Percentiles rank a stretch among this genome's conserved stretches.
These are phyloP conservation scores for Lactarius pseudohatsudake DNA, from an alignment of 768 basidiomycete species.

Conservation along the genomic window DNA sequence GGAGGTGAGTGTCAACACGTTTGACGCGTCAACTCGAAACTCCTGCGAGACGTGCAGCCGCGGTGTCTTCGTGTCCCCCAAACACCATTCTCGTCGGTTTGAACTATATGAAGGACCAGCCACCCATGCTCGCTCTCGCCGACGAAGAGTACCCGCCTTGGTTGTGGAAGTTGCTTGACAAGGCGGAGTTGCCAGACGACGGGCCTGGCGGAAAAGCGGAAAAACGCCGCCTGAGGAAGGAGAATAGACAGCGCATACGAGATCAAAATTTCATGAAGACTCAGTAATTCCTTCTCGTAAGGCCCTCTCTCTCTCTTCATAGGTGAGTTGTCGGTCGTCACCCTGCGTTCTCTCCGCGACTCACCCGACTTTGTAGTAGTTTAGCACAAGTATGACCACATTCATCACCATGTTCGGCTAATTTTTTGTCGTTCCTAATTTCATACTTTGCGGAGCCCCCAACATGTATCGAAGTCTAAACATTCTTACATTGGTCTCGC, in stretches of 20 bases:
- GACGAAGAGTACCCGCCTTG: constrained; percentile 88
- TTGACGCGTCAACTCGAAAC: neutral
- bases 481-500: neutral
- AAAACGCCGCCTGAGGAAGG: constrained; percentile 51
- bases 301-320: neutral
- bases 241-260: constrained; percentile 69
- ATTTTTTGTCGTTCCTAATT: neutral
- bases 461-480: neutral
- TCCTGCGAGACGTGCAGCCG: constrained; percentile 1
- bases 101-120: constrained; percentile 80
- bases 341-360: neutral
- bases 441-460: neutral
- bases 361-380: constrained; percentile 3
- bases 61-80: constrained; percentile 60
- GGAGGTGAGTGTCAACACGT: constrained; percentile 5
- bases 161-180: constrained; percentile 75
- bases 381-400: constrained; percentile 7
- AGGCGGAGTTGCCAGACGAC: constrained; percentile 62
- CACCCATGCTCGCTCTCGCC: constrained; percentile 68
- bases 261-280: constrained; percentile 86
- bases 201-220: constrained; percentile 70
- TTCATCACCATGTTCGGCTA: neutral
- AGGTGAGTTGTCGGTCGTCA: constrained; percentile 5
- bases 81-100: constrained; percentile 79
- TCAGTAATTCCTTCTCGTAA: constrained; percentile 42